Conservation (phyloP, 768 basidiomycete genomes). For the Suillus cothurnatus region DNA sequence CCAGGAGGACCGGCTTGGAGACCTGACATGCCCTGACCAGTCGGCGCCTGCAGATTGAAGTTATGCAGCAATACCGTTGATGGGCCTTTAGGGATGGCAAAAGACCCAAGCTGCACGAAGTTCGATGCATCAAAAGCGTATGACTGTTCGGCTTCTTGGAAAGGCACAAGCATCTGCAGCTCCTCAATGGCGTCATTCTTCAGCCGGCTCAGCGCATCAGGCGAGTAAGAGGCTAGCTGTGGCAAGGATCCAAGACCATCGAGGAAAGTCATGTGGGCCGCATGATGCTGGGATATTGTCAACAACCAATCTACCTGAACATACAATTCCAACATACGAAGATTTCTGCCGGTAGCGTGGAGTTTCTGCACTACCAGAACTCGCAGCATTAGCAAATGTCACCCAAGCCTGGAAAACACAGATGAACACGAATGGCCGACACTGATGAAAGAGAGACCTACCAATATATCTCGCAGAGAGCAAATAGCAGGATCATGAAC, state of each 20-base stretch:
- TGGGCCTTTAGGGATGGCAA: conserved; percentile 67
- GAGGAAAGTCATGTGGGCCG: conserved; percentile 88
- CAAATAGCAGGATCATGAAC: conserved; percentile 66
- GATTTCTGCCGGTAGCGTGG: conserved; percentile 45
- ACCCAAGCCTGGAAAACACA: conserved; percentile 76
- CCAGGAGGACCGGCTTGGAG: conserved; percentile 87
- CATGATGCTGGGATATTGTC: conserved; percentile 69
- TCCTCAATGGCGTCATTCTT: conserved; percentile 57
- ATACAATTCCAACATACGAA: conserved; percentile 57
- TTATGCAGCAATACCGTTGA: conserved; percentile 33
- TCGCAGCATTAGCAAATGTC: conserved; percentile 74
- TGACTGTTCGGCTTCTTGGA: conserved; percentile 29
- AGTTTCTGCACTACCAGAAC: conserved; percentile 36
- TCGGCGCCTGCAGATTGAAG: conserved; percentile 89
- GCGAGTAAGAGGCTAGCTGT: conserved; percentile 66
- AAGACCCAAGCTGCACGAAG: conserved; percentile 68
- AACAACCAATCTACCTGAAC: conserved; percentile 8
- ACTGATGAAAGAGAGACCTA: conserved; percentile 37
- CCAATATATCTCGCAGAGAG: conserved; percentile 87
- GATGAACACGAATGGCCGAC: conserved; percentile 1
- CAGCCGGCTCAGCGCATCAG: conserved; percentile 56
- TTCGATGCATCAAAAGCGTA: conserved; percentile 35
- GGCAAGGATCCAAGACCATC: conserved; percentile 86
- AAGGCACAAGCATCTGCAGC: conserved; percentile 59
- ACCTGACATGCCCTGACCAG: conserved; percentile 92